Base-by-base conservation (phyloP, 2,329 filamentous ascomycete species). In the Trichoderma aggressivum region DNA sequence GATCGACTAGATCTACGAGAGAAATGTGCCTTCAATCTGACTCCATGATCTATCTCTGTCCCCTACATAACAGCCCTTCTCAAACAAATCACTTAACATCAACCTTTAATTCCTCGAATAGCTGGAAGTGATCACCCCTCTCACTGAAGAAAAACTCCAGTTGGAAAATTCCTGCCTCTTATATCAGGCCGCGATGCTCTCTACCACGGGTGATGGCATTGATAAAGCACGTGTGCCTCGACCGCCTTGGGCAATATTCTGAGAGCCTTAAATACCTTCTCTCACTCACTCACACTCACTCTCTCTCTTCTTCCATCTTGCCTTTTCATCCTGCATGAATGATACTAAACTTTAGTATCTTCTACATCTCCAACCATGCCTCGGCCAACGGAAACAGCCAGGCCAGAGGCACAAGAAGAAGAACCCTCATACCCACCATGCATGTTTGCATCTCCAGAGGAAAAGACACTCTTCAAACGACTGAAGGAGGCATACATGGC, bases 361-460 rank as follows among this genome's bases (percentile, higher is more conserved):
- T n/a, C n/a, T 11, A 60, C 7, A 30, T 39, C 12, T 26, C 3
- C 24, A 58, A 14, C 7, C 32, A 66, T 66, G 63, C 8, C 63
- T 21, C 32, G 1, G 26, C 16, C 24, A 11, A 11, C 50, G 8
- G 28, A 4, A 11, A n/a, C 24, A 7, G 16, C 5, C 5, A 21
- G 56, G 12, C 12, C 18, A 21, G 10, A 39, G 11, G 10, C 18
- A 3, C 21, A 26, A 65, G 16, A 28, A 26, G 26, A 8, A 16
- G 16, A 26, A 12, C 16, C 36, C 2, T 12, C 14, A 14, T 73
- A 73, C 30, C 72, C 69, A 0, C 69, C 71, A 14, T 73, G 47
- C 56, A 3, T 58, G 5, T 63, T 60, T 26, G 18, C 47, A 7
- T 18, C 28, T 1, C 7, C 55, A 32, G 24, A 39, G 5, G 73